Evolutionary conservation across 331 rosid species (phyloP), one percentile per base, ranked within the genome.

Genomic region (Erythrophleum ivorense): DNA sequence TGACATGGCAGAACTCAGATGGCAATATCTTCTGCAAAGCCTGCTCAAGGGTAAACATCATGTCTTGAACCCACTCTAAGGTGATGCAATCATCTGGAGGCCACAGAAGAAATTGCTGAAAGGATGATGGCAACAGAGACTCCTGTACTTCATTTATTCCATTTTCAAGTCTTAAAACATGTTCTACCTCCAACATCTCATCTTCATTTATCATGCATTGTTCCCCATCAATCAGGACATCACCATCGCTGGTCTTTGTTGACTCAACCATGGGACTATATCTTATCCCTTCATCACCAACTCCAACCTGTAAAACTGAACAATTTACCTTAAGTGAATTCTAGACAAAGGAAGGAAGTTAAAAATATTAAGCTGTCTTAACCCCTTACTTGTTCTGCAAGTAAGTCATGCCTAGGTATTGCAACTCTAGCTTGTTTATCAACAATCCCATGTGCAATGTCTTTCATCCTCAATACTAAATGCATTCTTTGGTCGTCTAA

Each of bases 11-110:
- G 78, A 90, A 91, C 16, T 87, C 90, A 31, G 88, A 78, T 14
- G 94, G 93, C 38, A 84, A 62, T 69, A 85, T 77, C 71, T 77
- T 81, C 80, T 67, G 82, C 11, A 89, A 86, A 58, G 88, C 88
- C 85, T 80, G 89, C 73, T 86, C 92, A 76, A 93, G 85, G 71
- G 84, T 70, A 80, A 77, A 84, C 94, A 88, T 93, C 93, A 93
- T 76, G 78, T 86, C 82, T 81, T 85, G 82, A 80, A 95, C 92
- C 98, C 98, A 95, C 50, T 87, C 94, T 77, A 90, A 67, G 80
- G 91, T 88, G 81, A 93, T 19, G 53, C 81, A 50, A 60, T 87
- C 93, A 85, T 87, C 88, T 5, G 78, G 82, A 75, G 98, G 98
- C 98, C 98, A 93, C 69, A 74, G 29, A 76, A 91, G 77, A 83